Evolutionary conservation across 2,329 filamentous ascomycete species (phyloP), one percentile per base, ranked within the genome.

Genomic region (Botrytis fabae): DNA sequence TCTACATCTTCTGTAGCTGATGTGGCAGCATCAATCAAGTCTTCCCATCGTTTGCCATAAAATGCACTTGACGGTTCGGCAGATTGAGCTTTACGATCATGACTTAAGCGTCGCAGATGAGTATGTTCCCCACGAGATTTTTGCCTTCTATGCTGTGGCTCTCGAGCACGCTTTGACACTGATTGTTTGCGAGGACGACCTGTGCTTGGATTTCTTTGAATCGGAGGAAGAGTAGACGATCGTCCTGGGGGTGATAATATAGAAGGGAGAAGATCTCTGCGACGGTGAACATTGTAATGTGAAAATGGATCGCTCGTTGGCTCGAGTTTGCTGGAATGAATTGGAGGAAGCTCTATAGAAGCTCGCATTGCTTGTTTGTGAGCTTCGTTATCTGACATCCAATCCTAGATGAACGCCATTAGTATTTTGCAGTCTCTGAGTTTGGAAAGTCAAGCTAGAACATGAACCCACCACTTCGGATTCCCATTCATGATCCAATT

Each of bases 11-110:
- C 95, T 4, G 94, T 97, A 42, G 95, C 94, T 75, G 94, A 97
- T 46, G 95, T 94, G 71, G 93, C 95, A 70, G 95, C 95, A 82
- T 98, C 95, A 76, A 98, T 97, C 74, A 98, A 86, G 82, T 98
- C 95, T 82, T 97, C 94, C 96, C 95, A 98, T 79, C 95, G 88
- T 84, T 96, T 97, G 76, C 93, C 94, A 28, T 72, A 72, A 46
- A 79, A 70, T 28, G 69, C 75, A 73, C 77, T 90, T 73, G 91
- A 89, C 38, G 95, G 94, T 82, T 98, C 95, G 60, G 93, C 93
- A 25, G 94, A 97, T 77, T 93, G 88, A 72, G 94, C 93, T 83
- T 97, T 97, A 75, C 93, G 89, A 78, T 93, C 90, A 78, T 91
- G 90, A 73, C 91, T 88, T 79, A 85, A 85, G 20, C 86, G 85